Percentiles rank a stretch among this genome's conserved stretches.
Conservation (phyloP, 2,329 filamentous ascomycete genomes). For the Fusarium mangiferae region DNA sequence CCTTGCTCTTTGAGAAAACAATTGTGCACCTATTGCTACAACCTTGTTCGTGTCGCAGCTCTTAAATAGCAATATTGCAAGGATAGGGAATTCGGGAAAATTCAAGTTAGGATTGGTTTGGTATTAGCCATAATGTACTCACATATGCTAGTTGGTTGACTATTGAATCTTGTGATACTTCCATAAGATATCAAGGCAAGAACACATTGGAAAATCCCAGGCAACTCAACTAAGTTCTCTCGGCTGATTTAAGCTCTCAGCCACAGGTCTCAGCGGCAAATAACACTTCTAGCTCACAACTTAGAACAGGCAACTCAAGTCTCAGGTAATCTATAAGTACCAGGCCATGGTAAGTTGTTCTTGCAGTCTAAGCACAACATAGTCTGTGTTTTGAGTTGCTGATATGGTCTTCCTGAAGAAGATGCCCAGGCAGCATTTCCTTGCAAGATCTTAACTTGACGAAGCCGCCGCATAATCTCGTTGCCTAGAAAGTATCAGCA, state of each 20-base stretch:
- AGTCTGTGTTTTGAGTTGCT: neutral
- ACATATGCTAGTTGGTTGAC: neutral
- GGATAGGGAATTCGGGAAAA: neutral
- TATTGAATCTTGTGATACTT: neutral
- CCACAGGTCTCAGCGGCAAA: too few species aligned
- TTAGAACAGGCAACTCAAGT: neutral
- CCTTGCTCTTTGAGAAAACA: neutral
- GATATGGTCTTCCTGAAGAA: neutral
- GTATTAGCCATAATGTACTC: neutral
- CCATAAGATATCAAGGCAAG: neutral
- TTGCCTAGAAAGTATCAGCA: neutral
- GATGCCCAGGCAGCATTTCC: neutral
- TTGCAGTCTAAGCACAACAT: neutral
- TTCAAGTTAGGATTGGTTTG: neutral
- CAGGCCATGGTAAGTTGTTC: neutral
- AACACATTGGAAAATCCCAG: too few species aligned
- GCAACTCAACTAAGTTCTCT: too few species aligned
- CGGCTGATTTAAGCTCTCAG: too few species aligned
- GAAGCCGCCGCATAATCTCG: neutral
- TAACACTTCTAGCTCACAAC: too few species aligned
- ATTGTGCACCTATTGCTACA: neutral
- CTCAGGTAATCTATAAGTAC: neutral
- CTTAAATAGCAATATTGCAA: too few species aligned
- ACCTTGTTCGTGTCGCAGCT: neutral
- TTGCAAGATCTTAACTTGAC: neutral